Percentiles rank a stretch among this genome's conserved stretches.
Conservation (phyloP, 2,329 filamentous ascomycete species). For the Dothistroma pini region DNA sequence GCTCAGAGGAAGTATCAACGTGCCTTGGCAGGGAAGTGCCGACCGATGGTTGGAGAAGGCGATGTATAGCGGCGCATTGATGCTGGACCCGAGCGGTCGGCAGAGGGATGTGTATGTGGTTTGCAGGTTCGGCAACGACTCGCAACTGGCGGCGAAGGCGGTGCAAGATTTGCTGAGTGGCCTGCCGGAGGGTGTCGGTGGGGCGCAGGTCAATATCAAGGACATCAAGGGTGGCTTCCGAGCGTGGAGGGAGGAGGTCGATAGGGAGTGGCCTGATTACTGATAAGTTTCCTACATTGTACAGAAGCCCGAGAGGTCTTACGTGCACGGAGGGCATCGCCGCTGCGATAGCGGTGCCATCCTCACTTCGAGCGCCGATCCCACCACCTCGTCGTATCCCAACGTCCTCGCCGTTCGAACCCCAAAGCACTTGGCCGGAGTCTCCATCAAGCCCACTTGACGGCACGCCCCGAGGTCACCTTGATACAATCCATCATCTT, state of each 20-base stretch:
- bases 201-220: conserved; percentile 58
- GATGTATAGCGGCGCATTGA: conserved; percentile 19
- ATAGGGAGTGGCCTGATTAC: conserved; percentile 57
- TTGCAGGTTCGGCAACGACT: conserved; percentile 74
- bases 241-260: conserved; percentile 69
- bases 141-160: conserved; percentile 64
- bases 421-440: too few relatives aligned
- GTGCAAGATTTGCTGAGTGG: conserved; percentile 60
- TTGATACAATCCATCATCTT: too few relatives aligned
- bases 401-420: too few relatives aligned
- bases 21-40: conserved; percentile 60
- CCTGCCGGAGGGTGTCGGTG: not conserved
- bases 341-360: too few relatives aligned
- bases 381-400: too few relatives aligned
- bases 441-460: too few relatives aligned
- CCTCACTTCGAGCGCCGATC: too few relatives aligned
- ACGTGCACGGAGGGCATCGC: too few relatives aligned
- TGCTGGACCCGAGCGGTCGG: conserved; percentile 42
- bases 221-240: conserved; percentile 69
- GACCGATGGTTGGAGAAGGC: conserved; percentile 31
- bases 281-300: too few relatives aligned
- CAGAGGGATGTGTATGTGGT: conserved; percentile 49
- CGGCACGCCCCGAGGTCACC: too few relatives aligned
- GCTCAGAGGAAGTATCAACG: conserved; percentile 70
- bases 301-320: too few relatives aligned